Base-by-base conservation (phyloP, 1,284 basidiomycete species). In the Ceratobasidium theobromae region DNA sequence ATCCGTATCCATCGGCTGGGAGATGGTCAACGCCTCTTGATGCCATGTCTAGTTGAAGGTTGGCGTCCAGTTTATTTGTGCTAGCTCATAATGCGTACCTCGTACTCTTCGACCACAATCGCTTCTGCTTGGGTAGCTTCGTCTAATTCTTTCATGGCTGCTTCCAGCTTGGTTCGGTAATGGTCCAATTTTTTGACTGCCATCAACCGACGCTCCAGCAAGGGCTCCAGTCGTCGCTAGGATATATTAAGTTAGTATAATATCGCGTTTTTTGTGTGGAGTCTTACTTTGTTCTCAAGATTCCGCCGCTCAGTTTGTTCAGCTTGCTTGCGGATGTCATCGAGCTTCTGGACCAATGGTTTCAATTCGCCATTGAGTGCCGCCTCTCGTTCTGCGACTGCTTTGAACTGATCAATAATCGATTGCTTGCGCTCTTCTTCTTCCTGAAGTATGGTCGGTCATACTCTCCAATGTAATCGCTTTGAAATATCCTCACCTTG, bases 41-140 rank as follows among this genome's bases (percentile, higher is more conserved):
- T 83, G 84, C 87, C 91, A 93, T 33, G 78, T 78, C 83, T 91
- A 46, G 11, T 30, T 8, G 3, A 21, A 6, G 23, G 41, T 49
- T n/a, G 40, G 49, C 4, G 35, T 30, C 23, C 60, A 32, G 11
- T n/a, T 16, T 21, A 25, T 43, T 11, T 8, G 9, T 38, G 11
- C 4, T 27, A 3, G 3, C n/a, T 9, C 25, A 45, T 53, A 14
- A 43, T 23, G 41, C 18, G 53, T 40, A 35, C 28, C 35, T 25
- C 16, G 14, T 27, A 52, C 52, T 73, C 80, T 23, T 62, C 11
- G 16, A 86, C 86, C 72, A 78, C 74, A 68, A 86, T 87, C 72
- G 89, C 87, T 57, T 79, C 75, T 69, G 87, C 78, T n/a, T 38
- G 33, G 12, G 38, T 21, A 51, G 55, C 65, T 43, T 66, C 64